These are phyloP conservation scores for Peniophora sp. DNA, from an alignment of 1,284 basidiomycete species.

Conservation along the genomic window DNA sequence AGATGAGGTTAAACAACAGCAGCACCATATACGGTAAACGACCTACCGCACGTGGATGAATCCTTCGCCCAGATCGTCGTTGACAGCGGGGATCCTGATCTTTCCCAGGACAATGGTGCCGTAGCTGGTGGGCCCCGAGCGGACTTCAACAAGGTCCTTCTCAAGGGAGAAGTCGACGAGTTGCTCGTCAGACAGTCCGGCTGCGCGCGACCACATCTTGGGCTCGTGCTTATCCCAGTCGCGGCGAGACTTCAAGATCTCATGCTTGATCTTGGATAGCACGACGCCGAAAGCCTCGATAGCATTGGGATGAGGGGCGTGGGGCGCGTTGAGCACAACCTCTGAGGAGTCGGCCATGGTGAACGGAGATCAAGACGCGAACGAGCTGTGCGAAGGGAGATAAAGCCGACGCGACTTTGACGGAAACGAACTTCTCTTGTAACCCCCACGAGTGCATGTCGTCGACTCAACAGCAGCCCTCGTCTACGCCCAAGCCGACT, in stretches of 20 bases:
- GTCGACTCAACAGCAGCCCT: constrained; percentile 55
- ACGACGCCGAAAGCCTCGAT: constrained; percentile 55
- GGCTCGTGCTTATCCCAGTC: constrained; percentile 70
- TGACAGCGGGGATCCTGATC: constrained; percentile 59
- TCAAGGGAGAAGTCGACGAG: constrained; percentile 46
- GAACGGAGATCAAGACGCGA: background rate
- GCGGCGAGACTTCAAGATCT: constrained; percentile 54
- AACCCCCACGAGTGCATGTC: too few species aligned
- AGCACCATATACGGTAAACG: background rate
- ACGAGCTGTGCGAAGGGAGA: too few species aligned
- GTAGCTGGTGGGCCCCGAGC: constrained; percentile 43
- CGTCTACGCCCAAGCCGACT: constrained; percentile 69
- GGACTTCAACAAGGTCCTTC: constrained; percentile 49
- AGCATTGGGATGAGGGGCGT: constrained; percentile 48
- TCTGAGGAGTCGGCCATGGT: constrained; percentile 27
- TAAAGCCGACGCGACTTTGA: too few species aligned
- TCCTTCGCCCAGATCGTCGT: constrained; percentile 53
- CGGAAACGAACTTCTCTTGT: background rate
- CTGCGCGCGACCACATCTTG: constrained; percentile 61
- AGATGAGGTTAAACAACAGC: constrained; percentile 5
- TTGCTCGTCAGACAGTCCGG: constrained; percentile 40
- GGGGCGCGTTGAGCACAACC: constrained; percentile 48
- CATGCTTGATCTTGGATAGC: constrained; percentile 47
- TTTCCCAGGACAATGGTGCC: constrained; percentile 71
- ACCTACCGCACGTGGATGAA: constrained; percentile 67